Evolutionary conservation across 1,284 basidiomycete species (phyloP).

Genomic region (Trichosporon faecale): DNA sequence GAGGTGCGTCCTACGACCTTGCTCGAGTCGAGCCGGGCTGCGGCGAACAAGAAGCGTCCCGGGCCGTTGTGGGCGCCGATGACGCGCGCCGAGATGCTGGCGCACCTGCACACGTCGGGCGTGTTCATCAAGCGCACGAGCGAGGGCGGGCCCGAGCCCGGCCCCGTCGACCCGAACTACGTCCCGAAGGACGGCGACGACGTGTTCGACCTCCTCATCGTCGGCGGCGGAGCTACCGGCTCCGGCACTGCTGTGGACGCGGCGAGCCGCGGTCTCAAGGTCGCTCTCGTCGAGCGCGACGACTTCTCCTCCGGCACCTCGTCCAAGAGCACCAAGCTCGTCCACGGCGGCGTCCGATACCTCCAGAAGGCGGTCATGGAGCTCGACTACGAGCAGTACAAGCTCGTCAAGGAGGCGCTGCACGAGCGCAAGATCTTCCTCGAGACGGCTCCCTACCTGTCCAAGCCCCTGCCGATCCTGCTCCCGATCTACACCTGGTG

Average conservation of each 20-base stretch:
- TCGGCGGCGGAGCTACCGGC: slow-evolving; percentile 88
- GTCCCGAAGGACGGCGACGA: slow-evolving; percentile 52
- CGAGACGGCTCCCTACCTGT: slow-evolving; percentile 92
- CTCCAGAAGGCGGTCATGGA: slow-evolving; percentile 95
- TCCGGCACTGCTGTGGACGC: slow-evolving; percentile 93
- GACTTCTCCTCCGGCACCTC: slow-evolving; percentile 93
- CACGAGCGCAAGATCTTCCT: slow-evolving; percentile 91
- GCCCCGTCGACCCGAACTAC: slow-evolving; percentile 13
- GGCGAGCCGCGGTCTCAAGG: slow-evolving; percentile 82
- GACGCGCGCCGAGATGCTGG: slow-evolving; percentile 53
- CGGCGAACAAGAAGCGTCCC: slow-evolving; percentile 45
- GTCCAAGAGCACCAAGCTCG: slow-evolving; percentile 95
- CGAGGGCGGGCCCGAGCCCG: slow-evolving; percentile 39
- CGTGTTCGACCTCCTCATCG: slow-evolving; percentile 80
- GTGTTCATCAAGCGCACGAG: slow-evolving; percentile 40
- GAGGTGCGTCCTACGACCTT: slow-evolving; percentile 19
- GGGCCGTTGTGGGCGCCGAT: slow-evolving; percentile 55
- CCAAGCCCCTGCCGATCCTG: slow-evolving; percentile 72
- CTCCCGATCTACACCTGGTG: slow-evolving; percentile 66
- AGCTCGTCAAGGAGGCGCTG: slow-evolving; percentile 89
- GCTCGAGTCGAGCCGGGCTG: slow-evolving; percentile 21
- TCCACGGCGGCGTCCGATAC: slow-evolving; percentile 96
- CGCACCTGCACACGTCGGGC: slow-evolving; percentile 51
- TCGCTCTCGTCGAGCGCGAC: slow-evolving; percentile 88
- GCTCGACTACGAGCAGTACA: slow-evolving; percentile 93